Evolutionary conservation across 2,329 filamentous ascomycete genomes (phyloP).

Genomic region (Penicillium occitanis): DNA sequence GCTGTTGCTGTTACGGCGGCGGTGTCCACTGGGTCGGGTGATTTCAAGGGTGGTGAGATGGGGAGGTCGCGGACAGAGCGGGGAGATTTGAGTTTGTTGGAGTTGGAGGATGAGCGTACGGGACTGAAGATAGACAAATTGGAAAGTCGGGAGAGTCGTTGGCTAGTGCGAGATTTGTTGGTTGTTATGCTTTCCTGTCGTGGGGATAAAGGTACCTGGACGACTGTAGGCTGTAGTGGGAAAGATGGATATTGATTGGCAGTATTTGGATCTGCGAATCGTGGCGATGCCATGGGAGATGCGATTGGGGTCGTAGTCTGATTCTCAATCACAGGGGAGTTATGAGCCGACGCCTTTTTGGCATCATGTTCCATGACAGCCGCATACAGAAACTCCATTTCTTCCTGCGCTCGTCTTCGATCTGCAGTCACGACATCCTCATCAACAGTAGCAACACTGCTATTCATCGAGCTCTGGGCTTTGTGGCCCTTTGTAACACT

Average conservation of each 20-base stretch:
- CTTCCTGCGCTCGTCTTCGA: constrained; percentile 70
- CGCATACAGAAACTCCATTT: constrained; percentile 87
- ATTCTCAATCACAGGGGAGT: constrained; percentile 28
- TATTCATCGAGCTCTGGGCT: constrained; percentile 43
- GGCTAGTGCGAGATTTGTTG: constrained; percentile 33
- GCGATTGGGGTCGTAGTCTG: constrained; percentile 26
- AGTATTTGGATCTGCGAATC: constrained; percentile 25
- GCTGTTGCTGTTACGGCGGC: constrained; percentile 27
- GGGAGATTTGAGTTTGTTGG: constrained; percentile 46
- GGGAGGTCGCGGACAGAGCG: constrained; percentile 54
- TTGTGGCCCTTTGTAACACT: constrained; percentile 35
- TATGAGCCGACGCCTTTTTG: constrained; percentile 38
- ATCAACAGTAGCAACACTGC: constrained; percentile 72
- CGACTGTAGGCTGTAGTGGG: constrained; percentile 8
- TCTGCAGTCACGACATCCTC: constrained; percentile 73
- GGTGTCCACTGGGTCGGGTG: constrained; percentile 38
- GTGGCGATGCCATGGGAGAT: constrained; percentile 30
- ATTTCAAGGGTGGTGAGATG: constrained; percentile 57
- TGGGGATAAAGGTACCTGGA: constrained; percentile 19
- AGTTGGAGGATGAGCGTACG: constrained; percentile 39
- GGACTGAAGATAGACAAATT: constrained; percentile 45
- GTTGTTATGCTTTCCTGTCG: constrained; percentile 21
- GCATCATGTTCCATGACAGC: constrained; percentile 87
- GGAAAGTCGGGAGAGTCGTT: constrained; percentile 41
- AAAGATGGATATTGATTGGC: constrained; percentile 11